A percentile compares a stretch with the other conserved stretches of the same genome.
These are phyloP conservation scores for Trametes sp. DNA, from an alignment of 1,284 basidiomycete genomes.

Conservation along the genomic window DNA sequence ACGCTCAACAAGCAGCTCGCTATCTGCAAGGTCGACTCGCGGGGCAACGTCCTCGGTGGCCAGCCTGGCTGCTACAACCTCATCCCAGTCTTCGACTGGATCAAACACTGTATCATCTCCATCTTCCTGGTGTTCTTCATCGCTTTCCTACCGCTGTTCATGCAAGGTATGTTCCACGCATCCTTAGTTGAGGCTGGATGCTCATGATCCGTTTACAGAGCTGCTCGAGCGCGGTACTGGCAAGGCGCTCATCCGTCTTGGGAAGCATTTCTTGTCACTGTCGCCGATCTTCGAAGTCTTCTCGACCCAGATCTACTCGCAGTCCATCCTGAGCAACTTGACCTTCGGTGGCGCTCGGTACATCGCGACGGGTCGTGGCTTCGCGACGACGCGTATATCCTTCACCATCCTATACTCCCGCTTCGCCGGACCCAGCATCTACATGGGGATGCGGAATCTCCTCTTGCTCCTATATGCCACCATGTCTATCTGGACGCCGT, in stretches of 20 bases:
- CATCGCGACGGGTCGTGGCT: constrained; percentile 96
- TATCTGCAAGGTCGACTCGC: constrained; percentile 86
- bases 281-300: constrained; percentile 98
- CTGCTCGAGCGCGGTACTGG: constrained; percentile 94
- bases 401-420: constrained; percentile 97
- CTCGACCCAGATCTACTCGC: constrained; percentile 96
- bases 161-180: constrained; percentile 84
- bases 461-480: constrained; percentile 90
- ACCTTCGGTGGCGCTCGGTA: constrained; percentile 96
- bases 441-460: constrained; percentile 94
- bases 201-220: constrained; percentile 56
- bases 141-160: constrained; percentile 92
- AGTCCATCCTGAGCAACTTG: constrained; percentile 94
- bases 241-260: constrained; percentile 91
- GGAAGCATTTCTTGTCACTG: constrained; percentile 93
- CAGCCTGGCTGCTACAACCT: constrained; percentile 94
- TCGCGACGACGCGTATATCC: constrained; percentile 93
- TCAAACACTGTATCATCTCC: constrained; percentile 92
- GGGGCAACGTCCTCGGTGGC: constrained; percentile 80
- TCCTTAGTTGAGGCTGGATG: neutral
- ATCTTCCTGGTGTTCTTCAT: constrained; percentile 99
- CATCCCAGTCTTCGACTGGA: constrained; percentile 95
- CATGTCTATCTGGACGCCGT: constrained; percentile 90
- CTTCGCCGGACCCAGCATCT: constrained; percentile 98
- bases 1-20: constrained; percentile 91